These are phyloP conservation scores for Populus simonii DNA, from an alignment of 345 rosid species.

Conservation along the genomic window DNA sequence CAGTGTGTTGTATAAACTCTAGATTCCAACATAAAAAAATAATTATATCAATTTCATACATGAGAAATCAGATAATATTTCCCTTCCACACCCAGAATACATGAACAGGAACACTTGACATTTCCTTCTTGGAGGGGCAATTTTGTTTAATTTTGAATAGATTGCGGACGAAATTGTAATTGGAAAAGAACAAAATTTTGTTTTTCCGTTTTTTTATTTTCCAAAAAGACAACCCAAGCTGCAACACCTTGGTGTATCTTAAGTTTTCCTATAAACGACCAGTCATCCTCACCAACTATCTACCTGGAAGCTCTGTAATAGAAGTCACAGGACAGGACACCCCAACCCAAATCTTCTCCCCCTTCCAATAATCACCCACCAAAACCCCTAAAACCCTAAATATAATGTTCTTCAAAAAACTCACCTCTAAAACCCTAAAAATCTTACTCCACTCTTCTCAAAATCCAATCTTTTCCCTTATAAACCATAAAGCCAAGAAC, in stretches of 20 bases:
- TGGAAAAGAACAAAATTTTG: too few relatives aligned
- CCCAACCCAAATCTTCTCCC: too few relatives aligned
- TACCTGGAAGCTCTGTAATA: background rate
- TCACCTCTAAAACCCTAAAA: constrained; percentile 36
- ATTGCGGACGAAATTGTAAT: too few relatives aligned
- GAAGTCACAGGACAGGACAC: background rate
- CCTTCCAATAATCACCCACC: background rate
- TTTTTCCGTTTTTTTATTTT: too few relatives aligned
- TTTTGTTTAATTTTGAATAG: too few relatives aligned
- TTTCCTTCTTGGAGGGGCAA: too few relatives aligned
- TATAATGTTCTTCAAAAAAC: constrained; percentile 37
- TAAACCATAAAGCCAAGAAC: background rate
- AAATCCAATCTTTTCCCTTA: constrained; percentile 15
- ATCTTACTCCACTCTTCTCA: constrained; percentile 19
- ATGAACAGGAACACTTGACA: too few relatives aligned
- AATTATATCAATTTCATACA: too few relatives aligned
- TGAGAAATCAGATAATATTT: too few relatives aligned
- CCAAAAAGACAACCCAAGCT: background rate
- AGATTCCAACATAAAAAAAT: too few relatives aligned
- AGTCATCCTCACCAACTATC: background rate
- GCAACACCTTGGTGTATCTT: background rate
- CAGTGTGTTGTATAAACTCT: too few relatives aligned
- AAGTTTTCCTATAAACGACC: background rate
- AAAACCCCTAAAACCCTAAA: background rate
- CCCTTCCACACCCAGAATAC: too few relatives aligned